Conservation (phyloP, 1,284 basidiomycete genomes). For the Fomitopsis pinicola region DNA sequence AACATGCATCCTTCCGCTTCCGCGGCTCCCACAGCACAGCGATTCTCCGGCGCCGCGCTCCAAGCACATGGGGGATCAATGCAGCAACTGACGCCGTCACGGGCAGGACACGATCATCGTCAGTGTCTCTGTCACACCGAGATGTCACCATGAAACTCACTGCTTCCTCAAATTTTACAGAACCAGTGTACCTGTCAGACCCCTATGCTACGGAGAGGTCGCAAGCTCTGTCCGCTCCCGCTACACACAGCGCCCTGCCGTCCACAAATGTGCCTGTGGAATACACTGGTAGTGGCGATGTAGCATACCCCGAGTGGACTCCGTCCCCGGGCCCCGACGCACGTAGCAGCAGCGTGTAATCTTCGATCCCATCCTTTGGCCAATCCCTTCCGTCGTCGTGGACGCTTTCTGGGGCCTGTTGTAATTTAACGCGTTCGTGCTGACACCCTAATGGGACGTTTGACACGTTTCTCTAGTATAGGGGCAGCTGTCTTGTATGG, state of each 20-base stretch:
- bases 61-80: too few species aligned
- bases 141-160: not conserved
- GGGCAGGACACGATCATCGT: not conserved
- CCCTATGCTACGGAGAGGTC: not conserved
- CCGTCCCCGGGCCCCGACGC: not conserved
- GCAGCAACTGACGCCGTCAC: not conserved
- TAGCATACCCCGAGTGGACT: not conserved
- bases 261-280: not conserved
- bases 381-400: not conserved
- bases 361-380: not conserved
- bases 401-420: slow-evolving; percentile 23
- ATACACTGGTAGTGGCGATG: not conserved
- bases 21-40: too few species aligned
- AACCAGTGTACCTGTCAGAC: not conserved
- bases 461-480: too few species aligned
- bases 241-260: not conserved
- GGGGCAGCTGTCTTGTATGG: too few species aligned
- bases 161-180: not conserved
- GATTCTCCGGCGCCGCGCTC: too few species aligned
- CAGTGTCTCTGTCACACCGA: not conserved
- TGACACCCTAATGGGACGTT: too few species aligned
- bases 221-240: not conserved
- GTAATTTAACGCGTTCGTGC: not conserved
- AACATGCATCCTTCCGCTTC: too few species aligned
- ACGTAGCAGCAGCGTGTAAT: not conserved